Percentiles rank a stretch among this genome's conserved stretches.
phyloP scores from a whole-genome alignment of 2,329 filamentous ascomycete genomes.

The Diaporthe helianthi region DNA sequence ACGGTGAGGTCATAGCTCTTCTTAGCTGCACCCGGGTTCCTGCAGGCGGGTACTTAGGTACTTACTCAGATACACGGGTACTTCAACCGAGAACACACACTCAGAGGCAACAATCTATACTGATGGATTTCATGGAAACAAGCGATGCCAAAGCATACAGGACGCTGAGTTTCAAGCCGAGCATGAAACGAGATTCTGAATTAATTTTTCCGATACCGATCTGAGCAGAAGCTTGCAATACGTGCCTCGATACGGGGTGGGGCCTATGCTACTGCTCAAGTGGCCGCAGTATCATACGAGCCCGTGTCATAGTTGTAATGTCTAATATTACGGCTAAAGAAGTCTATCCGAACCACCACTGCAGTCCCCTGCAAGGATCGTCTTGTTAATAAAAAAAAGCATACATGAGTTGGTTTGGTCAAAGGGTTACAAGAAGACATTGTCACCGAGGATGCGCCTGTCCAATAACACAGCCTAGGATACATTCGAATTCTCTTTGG shows the following conservation, averaged over 20 bases:
- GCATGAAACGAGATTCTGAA: not conserved
- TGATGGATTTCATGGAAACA: not conserved
- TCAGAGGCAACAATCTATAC: not conserved
- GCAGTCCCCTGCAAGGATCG: not conserved
- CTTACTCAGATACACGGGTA: not conserved
- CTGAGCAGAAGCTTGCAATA: not conserved
- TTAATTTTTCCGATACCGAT: not conserved
- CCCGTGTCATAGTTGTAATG: not conserved
- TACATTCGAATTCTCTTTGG: not conserved
- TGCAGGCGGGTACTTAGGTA: not conserved
- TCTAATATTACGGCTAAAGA: not conserved
- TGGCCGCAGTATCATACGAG: not conserved
- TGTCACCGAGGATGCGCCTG: not conserved
- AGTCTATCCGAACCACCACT: not conserved
- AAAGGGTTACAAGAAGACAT: not conserved
- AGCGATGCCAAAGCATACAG: not conserved
- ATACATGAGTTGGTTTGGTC: not conserved
- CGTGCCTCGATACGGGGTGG: not conserved
- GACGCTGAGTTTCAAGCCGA: not conserved
- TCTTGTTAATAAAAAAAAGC: no score
- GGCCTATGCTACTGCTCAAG: not conserved
- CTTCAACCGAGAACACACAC: no score
- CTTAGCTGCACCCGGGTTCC: not conserved
- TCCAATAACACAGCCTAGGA: not conserved
- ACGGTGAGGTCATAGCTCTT: conserved; percentile 16